phyloP scores from a whole-genome alignment of 2,329 filamentous ascomycete genomes.

The Fusarium aywerte region DNA sequence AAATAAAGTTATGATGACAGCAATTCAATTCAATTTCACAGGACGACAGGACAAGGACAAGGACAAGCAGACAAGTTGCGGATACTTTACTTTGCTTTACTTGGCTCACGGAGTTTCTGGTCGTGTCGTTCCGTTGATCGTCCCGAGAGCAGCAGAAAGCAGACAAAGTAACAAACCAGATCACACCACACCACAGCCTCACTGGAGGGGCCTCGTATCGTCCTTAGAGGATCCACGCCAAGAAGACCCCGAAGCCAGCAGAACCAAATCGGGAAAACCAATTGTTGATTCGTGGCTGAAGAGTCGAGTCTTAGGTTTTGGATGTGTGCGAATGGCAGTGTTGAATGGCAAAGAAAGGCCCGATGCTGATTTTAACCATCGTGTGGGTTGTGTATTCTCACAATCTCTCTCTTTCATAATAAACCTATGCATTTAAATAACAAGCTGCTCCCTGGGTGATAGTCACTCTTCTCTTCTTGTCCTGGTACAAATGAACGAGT shows the following conservation, averaged over 20 bases:
- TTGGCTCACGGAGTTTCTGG: slow-evolving; percentile 1
- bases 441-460: neutral
- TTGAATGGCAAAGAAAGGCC: slow-evolving; percentile 8
- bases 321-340: slow-evolving; percentile 11
- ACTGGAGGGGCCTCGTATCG: slow-evolving; percentile 26
- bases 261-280: slow-evolving; percentile 16
- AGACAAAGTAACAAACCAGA: slow-evolving; percentile 7
- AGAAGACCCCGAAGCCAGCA: slow-evolving; percentile 11
- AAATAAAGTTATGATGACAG: neutral
- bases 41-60: neutral
- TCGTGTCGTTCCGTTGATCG: slow-evolving; percentile 26
- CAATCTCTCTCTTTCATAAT: neutral
- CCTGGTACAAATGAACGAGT: slow-evolving; percentile 8
- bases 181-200: slow-evolving; percentile 30
- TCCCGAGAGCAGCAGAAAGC: slow-evolving; percentile 14
- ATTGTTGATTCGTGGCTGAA: slow-evolving; percentile 21
- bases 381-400: slow-evolving; percentile 2
- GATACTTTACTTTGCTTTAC: neutral
- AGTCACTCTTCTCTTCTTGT: neutral
- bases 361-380: slow-evolving; percentile 13
- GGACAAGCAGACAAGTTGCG: neutral
- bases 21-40: neutral
- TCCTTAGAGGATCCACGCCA: slow-evolving; percentile 23
- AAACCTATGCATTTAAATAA: neutral
- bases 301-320: slow-evolving; percentile 10